Percentiles rank a stretch among this genome's conserved stretches.
Conservation (phyloP, 2,329 filamentous ascomycete genomes). For the Chaetomiaceae sp. region DNA sequence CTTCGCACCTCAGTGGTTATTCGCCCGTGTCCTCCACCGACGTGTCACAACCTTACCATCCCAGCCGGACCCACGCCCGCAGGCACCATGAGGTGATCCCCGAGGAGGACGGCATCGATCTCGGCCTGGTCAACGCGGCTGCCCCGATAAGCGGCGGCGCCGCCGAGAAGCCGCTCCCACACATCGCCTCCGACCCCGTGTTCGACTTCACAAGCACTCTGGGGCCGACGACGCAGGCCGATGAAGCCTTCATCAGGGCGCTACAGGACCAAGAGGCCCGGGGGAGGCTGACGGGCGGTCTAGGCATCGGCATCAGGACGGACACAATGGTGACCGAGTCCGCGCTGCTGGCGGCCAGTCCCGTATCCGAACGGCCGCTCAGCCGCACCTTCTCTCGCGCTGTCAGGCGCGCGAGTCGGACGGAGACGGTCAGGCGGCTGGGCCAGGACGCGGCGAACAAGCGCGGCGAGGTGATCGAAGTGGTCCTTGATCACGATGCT, state of each 20-base stretch:
- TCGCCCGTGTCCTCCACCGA: slow-evolving; percentile 14
- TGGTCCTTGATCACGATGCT: slow-evolving; percentile 43
- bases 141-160: slow-evolving; percentile 36
- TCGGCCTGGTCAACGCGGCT: slow-evolving; percentile 38
- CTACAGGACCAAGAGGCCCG: slow-evolving; percentile 48
- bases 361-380: slow-evolving; percentile 30
- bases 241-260: slow-evolving; percentile 39
- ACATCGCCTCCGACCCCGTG: slow-evolving; percentile 27
- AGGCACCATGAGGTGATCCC: slow-evolving; percentile 28
- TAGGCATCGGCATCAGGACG: slow-evolving; percentile 48
- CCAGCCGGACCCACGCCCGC: slow-evolving; percentile 14
- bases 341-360: slow-evolving; percentile 40
- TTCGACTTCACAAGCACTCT: slow-evolving; percentile 43
- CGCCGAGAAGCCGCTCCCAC: slow-evolving; percentile 12
- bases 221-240: slow-evolving; percentile 40
- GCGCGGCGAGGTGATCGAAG: slow-evolving; percentile 53
- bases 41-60: slow-evolving; percentile 5
- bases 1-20: slow-evolving; percentile 16
- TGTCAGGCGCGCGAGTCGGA: slow-evolving; percentile 21
- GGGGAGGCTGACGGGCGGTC: slow-evolving; percentile 51
- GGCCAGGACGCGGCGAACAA: slow-evolving; percentile 55
- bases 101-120: slow-evolving; percentile 36
- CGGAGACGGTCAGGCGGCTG: slow-evolving; percentile 41
- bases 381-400: slow-evolving; percentile 37
- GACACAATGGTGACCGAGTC: slow-evolving; percentile 42